Conservation (phyloP, 164 flowering plant species). For the Aristolochia contorta region DNA sequence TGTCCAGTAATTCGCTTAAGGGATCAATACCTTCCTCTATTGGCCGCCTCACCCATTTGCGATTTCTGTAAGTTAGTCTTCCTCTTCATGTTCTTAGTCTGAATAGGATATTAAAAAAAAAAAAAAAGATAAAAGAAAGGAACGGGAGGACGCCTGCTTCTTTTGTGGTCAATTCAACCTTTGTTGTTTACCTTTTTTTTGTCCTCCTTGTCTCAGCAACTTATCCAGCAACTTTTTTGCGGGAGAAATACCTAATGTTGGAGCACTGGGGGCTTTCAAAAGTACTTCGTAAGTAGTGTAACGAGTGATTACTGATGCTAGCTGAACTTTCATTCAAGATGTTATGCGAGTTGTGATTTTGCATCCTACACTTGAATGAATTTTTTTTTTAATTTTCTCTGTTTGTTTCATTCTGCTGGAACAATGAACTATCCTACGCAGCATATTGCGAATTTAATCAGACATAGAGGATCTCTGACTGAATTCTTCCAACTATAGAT, state of each 20-base stretch:
- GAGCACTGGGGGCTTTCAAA: slow-evolving; percentile 58
- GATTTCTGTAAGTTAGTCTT: slow-evolving; percentile 47
- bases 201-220: slow-evolving; percentile 39
- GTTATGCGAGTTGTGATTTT: too few relatives aligned
- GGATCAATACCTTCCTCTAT: slow-evolving; percentile 87
- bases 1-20: slow-evolving; percentile 80
- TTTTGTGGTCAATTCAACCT: background rate
- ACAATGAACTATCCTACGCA: too few relatives aligned
- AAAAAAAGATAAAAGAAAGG: too few relatives aligned
- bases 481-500: too few relatives aligned
- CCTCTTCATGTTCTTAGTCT: background rate
- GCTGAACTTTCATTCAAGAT: too few relatives aligned
- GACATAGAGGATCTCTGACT: too few relatives aligned
- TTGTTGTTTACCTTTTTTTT: slow-evolving; percentile 1
- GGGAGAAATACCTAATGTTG: slow-evolving; percentile 86
- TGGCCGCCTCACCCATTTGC: slow-evolving; percentile 55
- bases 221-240: slow-evolving; percentile 83
- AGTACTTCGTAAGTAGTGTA: slow-evolving; percentile 55
- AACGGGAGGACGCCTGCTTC: too few relatives aligned
- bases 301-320: too few relatives aligned
- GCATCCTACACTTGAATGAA: background rate
- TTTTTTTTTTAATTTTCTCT: too few relatives aligned
- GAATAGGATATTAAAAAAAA: too few relatives aligned
- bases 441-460: too few relatives aligned
- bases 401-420: too few relatives aligned